Base-by-base conservation (phyloP, 352 stramenopile genomes). In the Phytophthora nicotianae region DNA sequence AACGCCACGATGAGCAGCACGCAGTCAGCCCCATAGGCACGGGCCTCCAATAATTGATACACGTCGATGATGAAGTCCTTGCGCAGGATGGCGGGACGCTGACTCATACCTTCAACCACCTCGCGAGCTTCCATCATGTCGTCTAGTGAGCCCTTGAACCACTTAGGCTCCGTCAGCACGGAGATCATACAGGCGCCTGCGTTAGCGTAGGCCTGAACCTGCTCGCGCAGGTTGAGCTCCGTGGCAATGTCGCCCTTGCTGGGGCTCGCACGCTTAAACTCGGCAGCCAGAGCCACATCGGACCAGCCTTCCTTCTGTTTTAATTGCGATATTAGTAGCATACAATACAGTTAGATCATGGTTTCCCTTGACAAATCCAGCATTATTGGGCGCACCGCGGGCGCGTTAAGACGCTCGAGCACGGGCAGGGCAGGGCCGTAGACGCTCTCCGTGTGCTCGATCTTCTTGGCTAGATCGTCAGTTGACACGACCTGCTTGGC, bases 241-340 rank as follows among this genome's bases (percentile, higher is more conserved):
- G 82, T 72, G 20, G 87, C 88, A 70, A 99, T 99, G 70, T 98
- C 83, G 16, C 97, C 97, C 74, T 99, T 99, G 72, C 88, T 98
- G 11, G 97, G 97, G 40, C 88, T 98, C 8, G 97, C 96, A 23
- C 97, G 89, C 79, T 99, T 99, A 79, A 99, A 99, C 81, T 99
- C 97, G 13, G 97, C 96, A 1, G 97, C 97, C 17, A 99, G 81
- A 21, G 95, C 91, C 65, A 99, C 88, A 37, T 83, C 60, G 23
- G 73, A 77, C 70, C 81, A 91, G 9, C 81, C 79, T 24, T 73
- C 58, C 17, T 75, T 79, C 83, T 91, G 59, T 21, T 35, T 40
- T 37, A 46, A 43, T 48, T 42, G 13, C 29, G 61, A 50, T 41
- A 51, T 48, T 20, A 65, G 19, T 47, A 48, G 2, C n/a, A 72